Conservation (phyloP, 2,329 filamentous ascomycete species). For the Delphinella strobiligena region DNA sequence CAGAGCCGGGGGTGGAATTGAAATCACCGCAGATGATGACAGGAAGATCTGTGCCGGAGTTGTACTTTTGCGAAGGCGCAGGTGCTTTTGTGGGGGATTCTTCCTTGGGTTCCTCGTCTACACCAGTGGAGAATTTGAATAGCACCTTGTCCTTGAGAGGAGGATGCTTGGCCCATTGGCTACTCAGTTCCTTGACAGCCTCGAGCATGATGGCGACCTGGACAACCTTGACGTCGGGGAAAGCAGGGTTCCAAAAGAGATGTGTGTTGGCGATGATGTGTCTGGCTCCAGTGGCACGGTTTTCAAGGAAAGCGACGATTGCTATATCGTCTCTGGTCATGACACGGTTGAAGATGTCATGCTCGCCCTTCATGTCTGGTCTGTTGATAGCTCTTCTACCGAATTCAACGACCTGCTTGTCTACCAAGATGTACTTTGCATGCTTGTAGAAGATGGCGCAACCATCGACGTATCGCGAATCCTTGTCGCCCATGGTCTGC, state of each 20-base stretch:
- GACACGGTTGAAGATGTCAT: constrained; percentile 95
- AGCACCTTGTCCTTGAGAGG: constrained; percentile 65
- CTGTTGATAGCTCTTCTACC: constrained; percentile 84
- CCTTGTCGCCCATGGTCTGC: constrained; percentile 81
- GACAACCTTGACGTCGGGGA: constrained; percentile 89
- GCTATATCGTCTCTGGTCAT: constrained; percentile 98
- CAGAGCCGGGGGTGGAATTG: constrained; percentile 79
- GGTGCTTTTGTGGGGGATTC: constrained; percentile 37
- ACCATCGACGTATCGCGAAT: constrained; percentile 82
- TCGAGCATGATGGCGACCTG: constrained; percentile 95
- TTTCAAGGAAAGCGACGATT: constrained; percentile 84
- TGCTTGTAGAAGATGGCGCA: constrained; percentile 96
- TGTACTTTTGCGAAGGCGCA: constrained; percentile 75
- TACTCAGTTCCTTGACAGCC: constrained; percentile 71
- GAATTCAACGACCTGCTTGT: constrained; percentile 91
- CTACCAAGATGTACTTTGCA: constrained; percentile 74
- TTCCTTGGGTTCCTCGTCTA: constrained; percentile 36
- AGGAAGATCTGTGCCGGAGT: constrained; percentile 76
- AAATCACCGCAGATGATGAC: constrained; percentile 90
- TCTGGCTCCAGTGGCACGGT: constrained; percentile 75
- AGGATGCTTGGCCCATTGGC: constrained; percentile 70
- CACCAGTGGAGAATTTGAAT: constrained; percentile 35
- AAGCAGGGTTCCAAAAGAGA: constrained; percentile 84
- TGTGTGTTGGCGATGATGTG: constrained; percentile 91
- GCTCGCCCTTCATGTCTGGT: constrained; percentile 92